These are phyloP conservation scores for Spathaspora gorwiae DNA, from an alignment of 805 yeast species.

Conservation along the genomic window DNA sequence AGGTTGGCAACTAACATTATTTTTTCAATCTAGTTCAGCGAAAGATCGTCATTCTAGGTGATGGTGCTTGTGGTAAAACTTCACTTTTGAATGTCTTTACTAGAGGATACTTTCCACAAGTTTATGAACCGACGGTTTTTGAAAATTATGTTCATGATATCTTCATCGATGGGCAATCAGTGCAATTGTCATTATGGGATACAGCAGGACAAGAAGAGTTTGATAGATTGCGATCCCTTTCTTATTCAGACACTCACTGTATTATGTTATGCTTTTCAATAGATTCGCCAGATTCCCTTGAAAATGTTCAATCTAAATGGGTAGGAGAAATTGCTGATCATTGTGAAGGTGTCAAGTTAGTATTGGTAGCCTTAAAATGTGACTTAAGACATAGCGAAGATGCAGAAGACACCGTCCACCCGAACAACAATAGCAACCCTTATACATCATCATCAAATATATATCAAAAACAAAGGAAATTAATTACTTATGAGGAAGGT, in stretches of 20 bases:
- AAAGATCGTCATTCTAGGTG: slow-evolving; percentile 91
- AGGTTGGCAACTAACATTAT: slow-evolving; percentile 1
- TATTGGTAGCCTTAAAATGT: slow-evolving; percentile 90
- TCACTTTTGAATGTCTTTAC: slow-evolving; percentile 93
- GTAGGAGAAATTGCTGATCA: slow-evolving; percentile 95
- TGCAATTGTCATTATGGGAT: slow-evolving; percentile 93
- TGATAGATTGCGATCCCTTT: slow-evolving; percentile 85
- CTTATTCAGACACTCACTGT: slow-evolving; percentile 94
- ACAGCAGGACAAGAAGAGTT: slow-evolving; percentile 99
- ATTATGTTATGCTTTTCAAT: slow-evolving; percentile 94
- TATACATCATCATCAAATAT: slow-evolving; percentile 27
- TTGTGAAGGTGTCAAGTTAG: slow-evolving; percentile 93
- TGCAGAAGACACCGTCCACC: slow-evolving; percentile 19
- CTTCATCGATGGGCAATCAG: slow-evolving; percentile 88
- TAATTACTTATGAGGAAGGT: slow-evolving; percentile 91
- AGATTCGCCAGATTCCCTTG: slow-evolving; percentile 90
- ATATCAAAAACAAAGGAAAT: slow-evolving; percentile 40
- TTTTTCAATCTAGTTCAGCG: slow-evolving; percentile 54
- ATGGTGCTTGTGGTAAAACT: slow-evolving; percentile 98
- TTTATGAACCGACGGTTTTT: slow-evolving; percentile 96
- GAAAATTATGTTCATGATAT: slow-evolving; percentile 97
- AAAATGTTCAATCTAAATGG: slow-evolving; percentile 94
- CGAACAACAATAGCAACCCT: slow-evolving; percentile 22
- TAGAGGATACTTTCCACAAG: slow-evolving; percentile 96
- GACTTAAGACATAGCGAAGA: slow-evolving; percentile 76